phyloP scores from a whole-genome alignment of 2,329 filamentous ascomycete genomes.

The Colletotrichum godetiae region DNA sequence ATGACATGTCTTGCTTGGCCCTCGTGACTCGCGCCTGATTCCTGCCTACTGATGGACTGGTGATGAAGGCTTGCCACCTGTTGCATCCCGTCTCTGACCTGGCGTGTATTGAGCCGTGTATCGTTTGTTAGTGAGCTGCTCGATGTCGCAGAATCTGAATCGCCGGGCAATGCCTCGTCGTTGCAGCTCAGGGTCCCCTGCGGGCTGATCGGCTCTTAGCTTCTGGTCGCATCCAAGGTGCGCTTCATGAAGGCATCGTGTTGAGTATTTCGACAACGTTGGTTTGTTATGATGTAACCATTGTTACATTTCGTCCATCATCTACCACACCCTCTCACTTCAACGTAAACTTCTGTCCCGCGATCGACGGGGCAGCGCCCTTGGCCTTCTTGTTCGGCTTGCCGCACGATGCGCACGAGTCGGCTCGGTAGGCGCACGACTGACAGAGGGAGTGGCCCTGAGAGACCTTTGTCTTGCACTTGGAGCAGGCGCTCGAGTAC shows the following conservation, averaged over 20 bases:
- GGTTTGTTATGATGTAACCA: not conserved
- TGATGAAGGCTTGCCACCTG: not conserved
- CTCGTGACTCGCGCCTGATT: not conserved
- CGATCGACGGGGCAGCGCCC: slow-evolving; percentile 62
- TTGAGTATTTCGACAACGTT: not conserved
- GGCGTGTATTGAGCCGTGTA: not conserved
- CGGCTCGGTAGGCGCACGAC: slow-evolving; percentile 70
- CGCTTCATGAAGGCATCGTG: not conserved
- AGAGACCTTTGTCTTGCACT: slow-evolving; percentile 73
- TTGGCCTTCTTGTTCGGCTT: slow-evolving; percentile 66
- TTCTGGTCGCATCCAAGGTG: not conserved
- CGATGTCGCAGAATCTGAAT: not conserved
- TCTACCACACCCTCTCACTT: slow-evolving; percentile 55
- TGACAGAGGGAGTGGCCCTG: slow-evolving; percentile 71
- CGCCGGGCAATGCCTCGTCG: not conserved
- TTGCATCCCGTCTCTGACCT: not conserved
- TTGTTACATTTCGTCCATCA: not conserved
- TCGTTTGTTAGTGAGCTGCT: not conserved
- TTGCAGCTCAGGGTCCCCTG: not conserved
- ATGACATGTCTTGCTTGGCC: not conserved
- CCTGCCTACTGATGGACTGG: not conserved
- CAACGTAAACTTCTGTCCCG: slow-evolving; percentile 71
- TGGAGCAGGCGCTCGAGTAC: slow-evolving; percentile 70
- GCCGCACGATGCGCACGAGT: slow-evolving; percentile 73
- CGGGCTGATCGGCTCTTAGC: not conserved